These are phyloP conservation scores for Pseudogymnoascus sp. DNA, from an alignment of 2,329 filamentous ascomycete genomes.

Conservation along the genomic window DNA sequence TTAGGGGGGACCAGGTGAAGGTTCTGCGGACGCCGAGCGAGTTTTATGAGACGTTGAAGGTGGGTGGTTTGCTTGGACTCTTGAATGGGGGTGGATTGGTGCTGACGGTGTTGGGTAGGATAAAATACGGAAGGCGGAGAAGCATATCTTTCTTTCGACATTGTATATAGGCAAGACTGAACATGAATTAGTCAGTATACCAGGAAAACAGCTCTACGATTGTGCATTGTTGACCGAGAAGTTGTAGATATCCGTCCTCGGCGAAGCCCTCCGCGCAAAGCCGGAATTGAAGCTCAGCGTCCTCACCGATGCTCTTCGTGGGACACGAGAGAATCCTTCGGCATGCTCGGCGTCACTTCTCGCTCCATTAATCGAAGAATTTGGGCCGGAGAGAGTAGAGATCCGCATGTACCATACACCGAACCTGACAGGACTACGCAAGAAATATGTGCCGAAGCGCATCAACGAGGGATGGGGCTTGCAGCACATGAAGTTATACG, in stretches of 20 bases:
- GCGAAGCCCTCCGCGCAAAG: constrained; percentile 64
- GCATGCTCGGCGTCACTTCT: constrained; percentile 84
- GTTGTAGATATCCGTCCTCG: constrained; percentile 61
- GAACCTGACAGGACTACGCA: constrained; percentile 79
- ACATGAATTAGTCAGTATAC: constrained; percentile 58
- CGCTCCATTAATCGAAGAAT: constrained; percentile 72
- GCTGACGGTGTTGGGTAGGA: constrained; percentile 39
- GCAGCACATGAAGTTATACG: constrained; percentile 98
- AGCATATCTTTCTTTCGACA: constrained; percentile 84
- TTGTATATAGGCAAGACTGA: constrained; percentile 94
- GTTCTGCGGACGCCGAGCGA: constrained; percentile 74
- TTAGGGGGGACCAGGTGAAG: constrained; percentile 69
- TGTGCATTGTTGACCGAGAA: constrained; percentile 15
- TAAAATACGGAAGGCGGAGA: constrained; percentile 73
- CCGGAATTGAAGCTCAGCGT: constrained; percentile 75
- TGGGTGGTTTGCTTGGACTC: constrained; percentile 29
- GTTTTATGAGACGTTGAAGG: constrained; percentile 89
- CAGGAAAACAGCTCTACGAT: background rate
- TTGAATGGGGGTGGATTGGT: constrained; percentile 9
- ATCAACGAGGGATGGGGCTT: constrained; percentile 98
- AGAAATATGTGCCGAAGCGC: constrained; percentile 72
- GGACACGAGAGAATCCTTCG: constrained; percentile 80
- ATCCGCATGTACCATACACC: constrained; percentile 98
- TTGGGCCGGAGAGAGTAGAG: constrained; percentile 76
- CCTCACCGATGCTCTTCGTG: constrained; percentile 81